A percentile compares a stretch with the other conserved stretches of the same genome.
phyloP scores from a whole-genome alignment of 495 filamentous ascomycete species.

The Trypethelium eluteriae region DNA sequence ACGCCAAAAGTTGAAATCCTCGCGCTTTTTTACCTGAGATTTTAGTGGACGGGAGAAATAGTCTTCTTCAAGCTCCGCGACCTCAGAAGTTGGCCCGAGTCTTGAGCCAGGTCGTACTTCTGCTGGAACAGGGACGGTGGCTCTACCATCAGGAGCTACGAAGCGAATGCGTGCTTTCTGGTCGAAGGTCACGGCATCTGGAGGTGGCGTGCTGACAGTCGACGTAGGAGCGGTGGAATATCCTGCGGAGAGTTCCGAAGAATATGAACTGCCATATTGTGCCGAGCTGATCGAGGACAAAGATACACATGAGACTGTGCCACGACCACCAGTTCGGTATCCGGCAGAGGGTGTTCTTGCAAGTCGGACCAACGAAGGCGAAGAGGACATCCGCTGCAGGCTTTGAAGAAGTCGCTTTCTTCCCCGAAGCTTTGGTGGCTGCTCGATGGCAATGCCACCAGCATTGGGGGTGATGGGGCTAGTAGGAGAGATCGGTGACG shows the following conservation, averaged over 20 bases:
- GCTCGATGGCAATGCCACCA: constrained; percentile 1
- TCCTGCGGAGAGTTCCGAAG: constrained; percentile 54
- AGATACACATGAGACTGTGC: constrained; percentile 81
- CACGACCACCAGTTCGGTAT: constrained; percentile 59
- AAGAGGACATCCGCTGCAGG: constrained; percentile 83
- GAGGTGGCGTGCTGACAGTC: constrained; percentile 43
- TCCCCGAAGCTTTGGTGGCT: constrained; percentile 55
- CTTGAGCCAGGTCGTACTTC: constrained; percentile 51
- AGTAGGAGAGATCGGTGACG: background rate
- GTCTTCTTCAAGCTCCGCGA: constrained; percentile 36
- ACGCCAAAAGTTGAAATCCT: constrained; percentile 64
- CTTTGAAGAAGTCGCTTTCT: constrained; percentile 67
- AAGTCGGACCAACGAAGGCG: constrained; percentile 61
- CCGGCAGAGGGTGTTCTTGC: constrained; percentile 50
- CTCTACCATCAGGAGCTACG: constrained; percentile 39
- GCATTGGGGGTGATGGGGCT: constrained; percentile 3
- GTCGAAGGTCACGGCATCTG: constrained; percentile 25
- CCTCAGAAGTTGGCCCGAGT: constrained; percentile 20
- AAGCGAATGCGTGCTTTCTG: constrained; percentile 46
- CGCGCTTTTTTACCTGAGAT: constrained; percentile 37
- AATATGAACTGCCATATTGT: constrained; percentile 47
- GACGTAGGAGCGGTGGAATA: constrained; percentile 61
- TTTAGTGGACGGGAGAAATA: constrained; percentile 42
- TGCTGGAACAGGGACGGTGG: constrained; percentile 54
- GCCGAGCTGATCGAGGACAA: constrained; percentile 47